Percentiles rank a stretch among this genome's conserved stretches.
Conservation (phyloP, 202 grass and related monocot species). For the Digitaria exilis region DNA sequence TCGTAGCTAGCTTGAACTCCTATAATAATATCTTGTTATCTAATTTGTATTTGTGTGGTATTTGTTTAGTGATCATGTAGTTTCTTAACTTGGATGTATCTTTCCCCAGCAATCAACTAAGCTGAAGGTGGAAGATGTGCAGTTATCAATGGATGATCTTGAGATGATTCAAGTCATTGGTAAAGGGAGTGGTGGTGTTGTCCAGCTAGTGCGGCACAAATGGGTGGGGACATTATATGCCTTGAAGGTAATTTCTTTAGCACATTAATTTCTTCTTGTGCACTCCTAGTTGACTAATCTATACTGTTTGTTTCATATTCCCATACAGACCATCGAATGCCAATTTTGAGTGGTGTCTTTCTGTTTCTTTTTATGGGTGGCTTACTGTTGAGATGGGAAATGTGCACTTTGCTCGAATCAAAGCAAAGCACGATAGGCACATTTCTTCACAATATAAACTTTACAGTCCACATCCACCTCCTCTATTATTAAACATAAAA, state of each 20-base stretch:
- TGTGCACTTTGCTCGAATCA: not conserved
- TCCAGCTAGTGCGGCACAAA: slow-evolving; percentile 89
- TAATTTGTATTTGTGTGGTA: not conserved
- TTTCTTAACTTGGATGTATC: slow-evolving; percentile 15
- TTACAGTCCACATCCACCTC: not conserved
- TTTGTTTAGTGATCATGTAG: slow-evolving; percentile 17
- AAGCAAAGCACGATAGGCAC: slow-evolving; percentile 2
- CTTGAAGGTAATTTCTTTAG: slow-evolving; percentile 67
- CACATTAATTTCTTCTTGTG: slow-evolving; percentile 12
- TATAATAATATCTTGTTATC: not conserved
- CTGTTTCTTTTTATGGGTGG: not conserved
- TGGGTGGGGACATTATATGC: slow-evolving; percentile 87
- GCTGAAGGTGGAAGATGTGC: slow-evolving; percentile 71
- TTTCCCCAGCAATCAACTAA: slow-evolving; percentile 57
- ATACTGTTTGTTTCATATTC: not conserved
- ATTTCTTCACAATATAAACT: not conserved
- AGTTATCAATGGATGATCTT: slow-evolving; percentile 85
- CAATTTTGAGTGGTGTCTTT: not conserved
- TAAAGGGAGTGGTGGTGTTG: slow-evolving; percentile 90
- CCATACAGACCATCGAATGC: not conserved
- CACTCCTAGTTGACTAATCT: not conserved
- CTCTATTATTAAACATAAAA: not conserved
- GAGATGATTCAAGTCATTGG: slow-evolving; percentile 96
- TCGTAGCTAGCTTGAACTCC: not conserved
- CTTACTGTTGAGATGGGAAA: not conserved